Evolutionary conservation across 768 basidiomycete genomes (phyloP).

Genomic region (Fistulinella prunicolor): DNA sequence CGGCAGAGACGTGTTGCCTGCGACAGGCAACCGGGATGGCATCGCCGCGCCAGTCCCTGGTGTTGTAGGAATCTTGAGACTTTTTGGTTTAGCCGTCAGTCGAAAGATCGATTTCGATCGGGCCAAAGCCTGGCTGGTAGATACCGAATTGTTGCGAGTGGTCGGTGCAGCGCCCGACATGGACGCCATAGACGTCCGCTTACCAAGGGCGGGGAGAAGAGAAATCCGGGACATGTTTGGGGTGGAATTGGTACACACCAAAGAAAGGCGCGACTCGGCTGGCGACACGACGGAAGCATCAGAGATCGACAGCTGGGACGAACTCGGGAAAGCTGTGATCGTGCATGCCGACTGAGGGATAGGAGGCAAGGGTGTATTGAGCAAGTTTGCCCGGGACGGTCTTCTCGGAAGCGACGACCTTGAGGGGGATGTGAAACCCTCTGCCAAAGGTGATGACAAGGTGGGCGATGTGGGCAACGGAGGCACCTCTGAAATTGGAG

Average conservation of each 20-base stretch:
- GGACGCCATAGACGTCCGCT: constrained; percentile 30
- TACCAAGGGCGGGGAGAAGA: constrained; percentile 22
- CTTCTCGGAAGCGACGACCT: constrained; percentile 19
- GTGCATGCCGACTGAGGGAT: constrained; percentile 31
- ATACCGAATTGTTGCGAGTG: too few species aligned
- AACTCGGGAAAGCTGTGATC: constrained; percentile 21
- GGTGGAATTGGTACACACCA: not conserved
- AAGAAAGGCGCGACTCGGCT: constrained; percentile 21
- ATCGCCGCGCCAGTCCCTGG: not conserved
- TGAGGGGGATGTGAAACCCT: constrained; percentile 1
- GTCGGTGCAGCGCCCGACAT: constrained; percentile 20
- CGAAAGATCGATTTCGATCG: constrained; percentile 33
- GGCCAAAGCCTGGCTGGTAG: not conserved
- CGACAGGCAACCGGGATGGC: constrained; percentile 16
- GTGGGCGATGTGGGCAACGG: constrained; percentile 29
- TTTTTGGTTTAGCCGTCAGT: constrained; percentile 26
- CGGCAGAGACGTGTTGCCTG: constrained; percentile 3
- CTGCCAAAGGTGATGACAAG: constrained; percentile 1
- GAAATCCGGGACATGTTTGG: constrained; percentile 20
- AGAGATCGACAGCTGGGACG: constrained; percentile 23
- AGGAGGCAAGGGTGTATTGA: constrained; percentile 18
- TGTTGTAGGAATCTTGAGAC: constrained; percentile 12
- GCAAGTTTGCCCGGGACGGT: constrained; percentile 17
- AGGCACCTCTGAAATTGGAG: constrained; percentile 23
- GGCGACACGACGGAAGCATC: not conserved